phyloP scores from a whole-genome alignment of 2,329 filamentous ascomycete species.

The Balansia obtecta region DNA sequence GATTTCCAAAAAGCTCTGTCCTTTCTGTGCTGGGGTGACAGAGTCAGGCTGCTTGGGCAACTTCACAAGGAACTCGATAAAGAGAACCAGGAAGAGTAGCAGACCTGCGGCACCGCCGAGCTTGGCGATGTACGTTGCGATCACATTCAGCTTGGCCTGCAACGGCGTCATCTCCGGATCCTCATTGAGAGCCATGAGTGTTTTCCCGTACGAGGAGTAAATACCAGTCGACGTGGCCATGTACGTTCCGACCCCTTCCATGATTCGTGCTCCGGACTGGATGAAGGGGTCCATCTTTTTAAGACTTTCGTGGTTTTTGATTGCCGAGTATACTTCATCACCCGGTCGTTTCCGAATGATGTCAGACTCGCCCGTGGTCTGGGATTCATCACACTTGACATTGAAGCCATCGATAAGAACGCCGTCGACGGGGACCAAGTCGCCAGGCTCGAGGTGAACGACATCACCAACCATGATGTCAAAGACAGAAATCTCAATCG shows the following conservation, averaged over 20 bases:
- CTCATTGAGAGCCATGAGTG: slow-evolving; percentile 60
- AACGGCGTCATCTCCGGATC: slow-evolving; percentile 65
- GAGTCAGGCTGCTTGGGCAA: slow-evolving; percentile 38
- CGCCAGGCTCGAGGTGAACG: slow-evolving; percentile 60
- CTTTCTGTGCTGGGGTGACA: slow-evolving; percentile 56
- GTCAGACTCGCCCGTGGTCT: slow-evolving; percentile 69
- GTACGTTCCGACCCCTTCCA: slow-evolving; percentile 65
- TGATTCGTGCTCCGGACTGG: slow-evolving; percentile 69
- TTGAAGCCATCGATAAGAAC: slow-evolving; percentile 61
- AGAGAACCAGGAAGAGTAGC: slow-evolving; percentile 69
- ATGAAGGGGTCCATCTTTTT: slow-evolving; percentile 75
- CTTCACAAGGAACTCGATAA: slow-evolving; percentile 71
- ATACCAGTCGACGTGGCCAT: slow-evolving; percentile 62
- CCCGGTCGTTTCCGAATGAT: slow-evolving; percentile 55
- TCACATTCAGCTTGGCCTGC: slow-evolving; percentile 61
- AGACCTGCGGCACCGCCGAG: slow-evolving; percentile 66
- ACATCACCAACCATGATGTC: slow-evolving; percentile 61
- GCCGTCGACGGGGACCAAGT: slow-evolving; percentile 63
- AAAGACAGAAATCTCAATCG: slow-evolving; percentile 55
- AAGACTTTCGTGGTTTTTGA: slow-evolving; percentile 51
- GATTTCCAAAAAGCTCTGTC: slow-evolving; percentile 63
- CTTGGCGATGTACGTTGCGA: slow-evolving; percentile 69
- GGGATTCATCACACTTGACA: slow-evolving; percentile 66
- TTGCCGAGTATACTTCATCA: slow-evolving; percentile 57
- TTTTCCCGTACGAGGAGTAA: slow-evolving; percentile 64